These are phyloP conservation scores for Symmetrospora coprosmae DNA, from an alignment of 768 basidiomycete genomes.

Conservation along the genomic window DNA sequence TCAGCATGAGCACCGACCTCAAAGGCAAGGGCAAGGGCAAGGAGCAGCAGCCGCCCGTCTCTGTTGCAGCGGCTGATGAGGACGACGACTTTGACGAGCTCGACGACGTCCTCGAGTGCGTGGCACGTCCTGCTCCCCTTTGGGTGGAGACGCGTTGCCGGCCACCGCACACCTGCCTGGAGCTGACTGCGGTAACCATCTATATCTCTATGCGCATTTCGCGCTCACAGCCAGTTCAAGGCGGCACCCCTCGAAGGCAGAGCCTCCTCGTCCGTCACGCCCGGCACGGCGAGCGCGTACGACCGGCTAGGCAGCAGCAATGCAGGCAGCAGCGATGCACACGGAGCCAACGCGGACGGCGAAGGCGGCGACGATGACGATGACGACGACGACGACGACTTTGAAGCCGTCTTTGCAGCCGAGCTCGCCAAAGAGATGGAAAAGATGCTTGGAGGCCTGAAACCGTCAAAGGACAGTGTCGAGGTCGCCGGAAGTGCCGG, in stretches of 20 bases:
- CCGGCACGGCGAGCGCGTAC: background rate
- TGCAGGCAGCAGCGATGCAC: background rate
- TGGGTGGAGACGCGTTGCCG: too few relatives aligned
- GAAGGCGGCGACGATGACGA: slow-evolving; percentile 21
- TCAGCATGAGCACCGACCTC: slow-evolving; percentile 4
- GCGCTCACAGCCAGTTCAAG: slow-evolving; percentile 5
- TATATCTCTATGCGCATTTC: too few relatives aligned
- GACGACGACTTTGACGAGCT: too few relatives aligned
- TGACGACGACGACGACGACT: slow-evolving; percentile 29
- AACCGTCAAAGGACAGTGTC: background rate
- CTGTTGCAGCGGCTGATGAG: too few relatives aligned
- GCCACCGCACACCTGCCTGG: too few relatives aligned
- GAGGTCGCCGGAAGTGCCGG: slow-evolving; percentile 8
- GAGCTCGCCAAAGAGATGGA: slow-evolving; percentile 25
- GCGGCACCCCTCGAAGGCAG: background rate
- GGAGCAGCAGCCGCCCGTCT: too few relatives aligned
- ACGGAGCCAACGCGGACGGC: background rate
- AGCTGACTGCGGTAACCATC: too few relatives aligned
- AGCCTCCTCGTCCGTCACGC: background rate
- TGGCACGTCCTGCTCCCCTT: background rate
- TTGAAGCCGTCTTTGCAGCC: slow-evolving; percentile 25
- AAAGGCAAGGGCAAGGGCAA: slow-evolving; percentile 7
- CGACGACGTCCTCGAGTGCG: slow-evolving; percentile 20
- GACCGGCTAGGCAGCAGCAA: background rate
- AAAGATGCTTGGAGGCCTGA: slow-evolving; percentile 24